phyloP scores from a whole-genome alignment of 371 early-diverging fungal species.

The Lichtheimia ornata region DNA sequence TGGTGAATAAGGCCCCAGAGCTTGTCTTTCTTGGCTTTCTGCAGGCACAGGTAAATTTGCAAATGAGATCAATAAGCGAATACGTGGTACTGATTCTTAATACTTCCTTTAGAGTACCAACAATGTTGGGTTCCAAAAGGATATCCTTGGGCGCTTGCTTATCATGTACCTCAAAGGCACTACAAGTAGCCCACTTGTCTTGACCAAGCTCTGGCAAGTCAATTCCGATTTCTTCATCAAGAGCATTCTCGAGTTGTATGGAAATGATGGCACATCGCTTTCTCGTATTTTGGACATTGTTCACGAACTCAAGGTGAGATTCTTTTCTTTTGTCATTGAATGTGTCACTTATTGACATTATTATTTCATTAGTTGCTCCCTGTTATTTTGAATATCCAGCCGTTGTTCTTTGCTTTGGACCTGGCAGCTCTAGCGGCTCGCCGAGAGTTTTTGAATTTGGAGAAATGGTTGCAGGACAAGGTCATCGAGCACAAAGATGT shows the following conservation, averaged over 20 bases:
- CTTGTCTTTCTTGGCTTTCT: slow-evolving; percentile 76
- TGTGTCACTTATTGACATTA: background rate
- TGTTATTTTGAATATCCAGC: slow-evolving; percentile 70
- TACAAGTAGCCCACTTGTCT: slow-evolving; percentile 67
- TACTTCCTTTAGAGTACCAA: background rate
- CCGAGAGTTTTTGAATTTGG: slow-evolving; percentile 77
- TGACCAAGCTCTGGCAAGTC: slow-evolving; percentile 77
- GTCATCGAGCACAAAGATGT: slow-evolving; percentile 64
- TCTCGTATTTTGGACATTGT: slow-evolving; percentile 80
- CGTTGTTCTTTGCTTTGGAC: slow-evolving; percentile 79
- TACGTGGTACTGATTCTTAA: too few species aligned
- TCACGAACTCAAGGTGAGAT: slow-evolving; percentile 77
- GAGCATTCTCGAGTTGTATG: slow-evolving; percentile 74
- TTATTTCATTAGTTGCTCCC: slow-evolving; percentile 60
- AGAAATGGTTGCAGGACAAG: slow-evolving; percentile 86
- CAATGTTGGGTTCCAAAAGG: slow-evolving; percentile 57
- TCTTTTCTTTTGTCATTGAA: background rate
- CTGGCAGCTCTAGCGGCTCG: slow-evolving; percentile 84
- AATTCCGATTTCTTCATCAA: slow-evolving; percentile 63
- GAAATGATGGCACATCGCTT: slow-evolving; percentile 70
- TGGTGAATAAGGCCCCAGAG: slow-evolving; percentile 73
- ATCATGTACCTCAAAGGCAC: slow-evolving; percentile 72
- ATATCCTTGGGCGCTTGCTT: slow-evolving; percentile 65
- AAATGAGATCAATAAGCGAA: too few species aligned
- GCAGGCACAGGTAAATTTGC: slow-evolving; percentile 56